Conservation (phyloP, 1,284 basidiomycete species). For the Apiotrichum brassicae region DNA sequence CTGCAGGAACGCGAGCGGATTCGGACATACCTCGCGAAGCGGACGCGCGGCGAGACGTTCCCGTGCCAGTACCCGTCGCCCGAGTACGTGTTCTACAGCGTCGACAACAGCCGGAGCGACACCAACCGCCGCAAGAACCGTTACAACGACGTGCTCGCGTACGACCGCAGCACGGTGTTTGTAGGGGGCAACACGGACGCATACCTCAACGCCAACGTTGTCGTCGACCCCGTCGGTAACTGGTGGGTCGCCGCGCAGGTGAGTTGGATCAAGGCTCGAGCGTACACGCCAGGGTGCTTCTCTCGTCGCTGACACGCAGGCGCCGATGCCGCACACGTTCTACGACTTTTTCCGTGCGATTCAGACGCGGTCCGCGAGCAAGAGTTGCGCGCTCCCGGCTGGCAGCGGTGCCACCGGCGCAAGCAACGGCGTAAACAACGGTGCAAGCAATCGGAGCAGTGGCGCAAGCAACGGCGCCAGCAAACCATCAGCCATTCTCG, state of each 20-base stretch:
- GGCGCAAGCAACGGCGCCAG: no score
- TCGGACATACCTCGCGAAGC: neutral
- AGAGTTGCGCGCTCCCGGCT: neutral
- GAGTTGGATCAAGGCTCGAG: no score
- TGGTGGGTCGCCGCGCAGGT: slow-evolving; percentile 44
- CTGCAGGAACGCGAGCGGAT: slow-evolving; percentile 7
- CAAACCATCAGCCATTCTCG: slow-evolving; percentile 21
- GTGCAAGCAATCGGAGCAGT: no score
- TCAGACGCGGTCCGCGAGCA: slow-evolving; percentile 19
- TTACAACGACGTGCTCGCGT: slow-evolving; percentile 39
- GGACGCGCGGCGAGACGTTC: neutral
- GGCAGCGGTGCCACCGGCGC: no score
- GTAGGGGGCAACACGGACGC: slow-evolving; percentile 15
- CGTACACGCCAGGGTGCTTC: no score
- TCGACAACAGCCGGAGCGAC: slow-evolving; percentile 15
- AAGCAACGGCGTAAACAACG: neutral
- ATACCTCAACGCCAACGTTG: slow-evolving; percentile 42
- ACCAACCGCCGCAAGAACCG: slow-evolving; percentile 24
- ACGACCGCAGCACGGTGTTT: slow-evolving; percentile 36
- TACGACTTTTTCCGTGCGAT: slow-evolving; percentile 35
- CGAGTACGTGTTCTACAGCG: slow-evolving; percentile 25
- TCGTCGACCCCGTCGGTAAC: slow-evolving; percentile 22
- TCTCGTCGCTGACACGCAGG: slow-evolving; percentile 20
- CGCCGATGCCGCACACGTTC: slow-evolving; percentile 31
- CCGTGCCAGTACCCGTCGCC: slow-evolving; percentile 6